Conservation (phyloP, 1,284 basidiomycete species). For the Ganoderma sinense region DNA sequence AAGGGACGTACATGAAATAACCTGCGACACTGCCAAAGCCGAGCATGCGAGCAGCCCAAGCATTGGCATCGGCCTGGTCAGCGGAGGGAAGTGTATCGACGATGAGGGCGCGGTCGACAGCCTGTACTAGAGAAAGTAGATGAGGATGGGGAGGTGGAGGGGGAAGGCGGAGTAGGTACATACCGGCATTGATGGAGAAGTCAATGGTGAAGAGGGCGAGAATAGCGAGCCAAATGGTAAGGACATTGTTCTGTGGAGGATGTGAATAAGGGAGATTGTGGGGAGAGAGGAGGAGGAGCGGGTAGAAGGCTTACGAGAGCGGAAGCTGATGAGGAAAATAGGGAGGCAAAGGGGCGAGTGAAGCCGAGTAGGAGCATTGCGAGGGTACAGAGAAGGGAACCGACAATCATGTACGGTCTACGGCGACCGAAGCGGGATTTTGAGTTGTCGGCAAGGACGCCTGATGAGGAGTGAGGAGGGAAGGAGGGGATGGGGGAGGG, state of each 20-base stretch:
- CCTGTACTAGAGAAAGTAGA: constrained; percentile 63
- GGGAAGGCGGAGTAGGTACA: constrained; percentile 26
- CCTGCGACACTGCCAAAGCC: constrained; percentile 85
- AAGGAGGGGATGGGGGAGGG: not conserved
- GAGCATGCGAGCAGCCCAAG: constrained; percentile 94
- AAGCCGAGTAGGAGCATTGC: constrained; percentile 90
- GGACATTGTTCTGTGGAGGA: constrained; percentile 58
- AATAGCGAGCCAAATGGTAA: constrained; percentile 85
- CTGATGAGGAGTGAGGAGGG: constrained; percentile 35
- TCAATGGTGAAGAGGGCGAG: constrained; percentile 91
- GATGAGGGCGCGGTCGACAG: constrained; percentile 83
- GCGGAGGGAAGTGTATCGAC: constrained; percentile 75
- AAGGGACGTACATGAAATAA: constrained; percentile 78
- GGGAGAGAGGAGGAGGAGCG: too few relatives aligned
- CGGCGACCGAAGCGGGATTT: constrained; percentile 86
- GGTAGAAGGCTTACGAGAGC: not conserved
- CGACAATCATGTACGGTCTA: constrained; percentile 85
- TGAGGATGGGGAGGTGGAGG: not conserved
- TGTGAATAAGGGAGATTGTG: too few relatives aligned
- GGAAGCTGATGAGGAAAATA: constrained; percentile 54
- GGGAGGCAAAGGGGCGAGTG: constrained; percentile 74
- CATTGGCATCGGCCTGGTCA: constrained; percentile 88
- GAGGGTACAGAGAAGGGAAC: constrained; percentile 69
- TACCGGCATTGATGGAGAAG: constrained; percentile 91
- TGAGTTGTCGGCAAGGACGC: constrained; percentile 88